Evolutionary conservation across 257 asterid genomes (phyloP), one percentile per base, ranked within the genome.

Genomic region (Solanum chiquidenum): DNA sequence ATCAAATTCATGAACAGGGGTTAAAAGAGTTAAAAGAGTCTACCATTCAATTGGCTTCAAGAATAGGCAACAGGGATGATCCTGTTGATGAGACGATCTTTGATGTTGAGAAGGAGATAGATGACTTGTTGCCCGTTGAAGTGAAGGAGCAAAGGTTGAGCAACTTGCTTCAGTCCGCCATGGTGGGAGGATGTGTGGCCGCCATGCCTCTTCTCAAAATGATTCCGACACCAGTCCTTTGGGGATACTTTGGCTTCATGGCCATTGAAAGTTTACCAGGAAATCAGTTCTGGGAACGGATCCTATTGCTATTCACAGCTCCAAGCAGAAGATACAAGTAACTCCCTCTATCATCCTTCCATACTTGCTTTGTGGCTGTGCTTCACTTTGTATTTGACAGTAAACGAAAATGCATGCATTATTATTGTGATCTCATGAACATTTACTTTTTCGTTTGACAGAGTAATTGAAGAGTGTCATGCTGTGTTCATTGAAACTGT

Each of bases 151-250:
- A 88, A 55, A 77, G 90, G 62, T 42, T 88, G 66, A 88, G 90
- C 86, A 88, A 88, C 85, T 88, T 88, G 88, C 87, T 88, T 16
- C 90, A 88, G 86, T 88, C 90, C 7, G 6, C 79, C 44, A 69
- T 88, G 89, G 89, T 88, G 44, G 89, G 89, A 83, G 89, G 89
- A 83, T 88, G 89, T 88, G 87, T 88, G 64, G 89, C 85, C 31
- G 87, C 89, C 49, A 88, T 88, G 89, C 89, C 89, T 33, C 55
- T 88, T 52, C 76, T 83, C 72, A 88, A 88, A 72, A 88, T 71
- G 87, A 88, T 88, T 58, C 89, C 89, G 23, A 88, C 90, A 52
- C 83, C 87, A 42, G 87, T 87, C 52, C 86, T 83, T 37, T 87
- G 87, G 89, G 89, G 89, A 18, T 87, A 87, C 76, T 87, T 87